Evolutionary conservation across 768 basidiomycete genomes (phyloP).

Genomic region (Russula foetens): DNA sequence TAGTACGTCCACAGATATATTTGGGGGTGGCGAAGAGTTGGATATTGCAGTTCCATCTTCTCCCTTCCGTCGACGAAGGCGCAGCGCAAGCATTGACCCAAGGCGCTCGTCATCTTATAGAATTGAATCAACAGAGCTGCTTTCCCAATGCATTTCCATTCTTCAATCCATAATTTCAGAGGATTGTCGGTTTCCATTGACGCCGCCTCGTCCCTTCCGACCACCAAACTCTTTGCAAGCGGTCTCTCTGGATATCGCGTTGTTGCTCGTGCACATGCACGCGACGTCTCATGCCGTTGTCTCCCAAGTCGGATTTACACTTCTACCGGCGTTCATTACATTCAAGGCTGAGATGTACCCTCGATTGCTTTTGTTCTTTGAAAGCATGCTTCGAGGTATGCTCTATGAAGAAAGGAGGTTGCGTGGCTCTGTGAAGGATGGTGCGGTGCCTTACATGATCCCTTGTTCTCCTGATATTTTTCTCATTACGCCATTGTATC

Average conservation of each 20-base stretch:
- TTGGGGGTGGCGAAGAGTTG: not conserved
- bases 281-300: slow-evolving; percentile 42
- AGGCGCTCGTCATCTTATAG: slow-evolving; percentile 41
- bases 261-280: slow-evolving; percentile 51
- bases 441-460: not conserved
- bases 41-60: slow-evolving; percentile 22
- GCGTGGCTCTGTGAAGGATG: slow-evolving; percentile 17
- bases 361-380: slow-evolving; percentile 61
- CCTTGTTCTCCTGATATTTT: not conserved
- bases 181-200: slow-evolving; percentile 62
- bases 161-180: slow-evolving; percentile 58
- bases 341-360: slow-evolving; percentile 56
- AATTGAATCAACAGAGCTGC: slow-evolving; percentile 40
- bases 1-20: not conserved
- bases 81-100: slow-evolving; percentile 32
- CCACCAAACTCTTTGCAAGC: slow-evolving; percentile 76
- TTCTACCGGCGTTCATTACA: slow-evolving; percentile 68
- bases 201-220: slow-evolving; percentile 49
- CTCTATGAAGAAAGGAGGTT: slow-evolving; percentile 38
- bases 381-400: slow-evolving; percentile 47
- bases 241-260: slow-evolving; percentile 61
- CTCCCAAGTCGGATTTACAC: slow-evolving; percentile 54
- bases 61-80: slow-evolving; percentile 39
- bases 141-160: slow-evolving; percentile 50
- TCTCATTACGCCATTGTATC: not conserved